A percentile compares a stretch with the other conserved stretches of the same genome.
phyloP scores from a whole-genome alignment of 306 rosid genomes.

The Trichosanthes cucumerina region DNA sequence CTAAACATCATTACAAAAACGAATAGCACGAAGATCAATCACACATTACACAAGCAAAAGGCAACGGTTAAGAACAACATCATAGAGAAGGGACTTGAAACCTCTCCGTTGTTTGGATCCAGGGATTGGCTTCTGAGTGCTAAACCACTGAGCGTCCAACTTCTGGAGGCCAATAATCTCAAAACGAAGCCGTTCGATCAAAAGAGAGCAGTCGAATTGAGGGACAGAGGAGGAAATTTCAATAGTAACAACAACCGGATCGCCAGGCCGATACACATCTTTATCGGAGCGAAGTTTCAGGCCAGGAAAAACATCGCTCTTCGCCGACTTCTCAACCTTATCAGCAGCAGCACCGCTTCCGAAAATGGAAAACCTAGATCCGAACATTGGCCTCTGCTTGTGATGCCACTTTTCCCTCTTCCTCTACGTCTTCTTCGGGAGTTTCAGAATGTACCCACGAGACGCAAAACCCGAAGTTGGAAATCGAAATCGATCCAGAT shows the following conservation, averaged over 20 bases:
- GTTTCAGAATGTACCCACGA: not conserved
- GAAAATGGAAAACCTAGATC: conserved; percentile 50
- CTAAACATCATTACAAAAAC: not conserved
- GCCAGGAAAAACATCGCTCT: conserved; percentile 28
- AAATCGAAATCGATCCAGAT: not conserved
- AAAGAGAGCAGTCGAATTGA: conserved; percentile 32
- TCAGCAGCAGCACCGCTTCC: conserved; percentile 42
- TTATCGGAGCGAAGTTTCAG: conserved; percentile 65
- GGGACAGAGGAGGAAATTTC: conserved; percentile 42
- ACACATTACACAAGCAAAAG: not conserved
- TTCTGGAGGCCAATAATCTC: conserved; percentile 81
- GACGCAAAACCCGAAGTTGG: not conserved
- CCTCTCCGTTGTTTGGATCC: conserved; percentile 90
- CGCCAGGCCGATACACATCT: conserved; percentile 86
- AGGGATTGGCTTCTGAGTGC: conserved; percentile 60
- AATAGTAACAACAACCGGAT: conserved; percentile 55
- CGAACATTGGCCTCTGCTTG: conserved; percentile 37
- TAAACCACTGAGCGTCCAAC: conserved; percentile 86
- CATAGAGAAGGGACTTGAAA: not conserved
- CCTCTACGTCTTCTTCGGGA: not conserved
- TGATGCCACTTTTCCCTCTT: conserved; percentile 5
- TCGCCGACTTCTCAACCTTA: conserved; percentile 13
- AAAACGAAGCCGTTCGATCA: conserved; percentile 70
- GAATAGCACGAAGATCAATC: not conserved
- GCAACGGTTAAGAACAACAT: not conserved